Evolutionary conservation across 1,139 yeast genomes (phyloP).

Genomic region (Magnusiomyces tetraspermus): DNA sequence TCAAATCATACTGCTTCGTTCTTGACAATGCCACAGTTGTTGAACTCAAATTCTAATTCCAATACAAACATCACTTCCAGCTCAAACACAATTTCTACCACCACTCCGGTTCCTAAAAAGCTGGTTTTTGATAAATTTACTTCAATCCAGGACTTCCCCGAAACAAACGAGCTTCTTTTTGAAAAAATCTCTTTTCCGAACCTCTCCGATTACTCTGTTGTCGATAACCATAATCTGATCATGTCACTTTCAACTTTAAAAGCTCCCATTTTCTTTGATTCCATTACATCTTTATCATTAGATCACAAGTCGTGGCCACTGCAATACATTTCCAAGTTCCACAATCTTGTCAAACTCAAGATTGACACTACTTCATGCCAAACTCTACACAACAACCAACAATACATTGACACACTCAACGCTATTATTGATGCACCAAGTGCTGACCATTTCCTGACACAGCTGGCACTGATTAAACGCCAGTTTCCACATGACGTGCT

Average conservation of each 20-base stretch:
- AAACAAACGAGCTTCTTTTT: neutral
- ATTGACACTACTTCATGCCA: neutral
- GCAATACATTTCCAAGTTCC: neutral
- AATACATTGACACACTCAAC: neutral
- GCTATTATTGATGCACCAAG: neutral
- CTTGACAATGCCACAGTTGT: too few relatives aligned
- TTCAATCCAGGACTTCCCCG: neutral
- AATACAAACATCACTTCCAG: neutral
- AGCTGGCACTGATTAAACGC: too few relatives aligned
- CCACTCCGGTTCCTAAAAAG: neutral
- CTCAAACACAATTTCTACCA: neutral
- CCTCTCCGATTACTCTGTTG: neutral
- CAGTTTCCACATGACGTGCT: too few relatives aligned
- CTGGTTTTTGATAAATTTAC: neutral
- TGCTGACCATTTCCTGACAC: neutral
- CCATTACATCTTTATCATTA: neutral
- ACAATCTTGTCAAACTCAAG: neutral
- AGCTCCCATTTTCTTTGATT: neutral
- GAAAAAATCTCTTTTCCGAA: neutral
- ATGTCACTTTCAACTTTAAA: neutral
- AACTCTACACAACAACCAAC: neutral
- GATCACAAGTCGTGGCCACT: neutral
- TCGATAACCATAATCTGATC: neutral
- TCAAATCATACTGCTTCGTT: too few relatives aligned
- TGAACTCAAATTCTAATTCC: too few relatives aligned